phyloP scores from a whole-genome alignment of 225 moss, liverwort and hornwort species.

The Bryoerythrophyllum caledonicum region DNA sequence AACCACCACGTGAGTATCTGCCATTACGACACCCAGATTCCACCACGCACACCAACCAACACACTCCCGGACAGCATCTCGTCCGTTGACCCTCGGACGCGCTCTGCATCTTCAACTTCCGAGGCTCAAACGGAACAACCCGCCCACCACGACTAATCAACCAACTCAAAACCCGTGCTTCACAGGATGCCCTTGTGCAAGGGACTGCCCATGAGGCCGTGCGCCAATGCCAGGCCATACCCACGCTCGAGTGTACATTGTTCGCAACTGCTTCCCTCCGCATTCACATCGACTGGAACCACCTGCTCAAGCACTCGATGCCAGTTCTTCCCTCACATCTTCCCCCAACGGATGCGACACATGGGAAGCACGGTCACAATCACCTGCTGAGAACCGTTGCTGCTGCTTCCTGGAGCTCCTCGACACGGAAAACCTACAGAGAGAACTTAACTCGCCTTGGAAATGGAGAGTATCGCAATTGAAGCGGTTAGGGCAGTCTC shows the following conservation, averaged over 20 bases:
- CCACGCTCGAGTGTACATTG: background rate
- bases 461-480: background rate
- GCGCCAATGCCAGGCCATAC: background rate
- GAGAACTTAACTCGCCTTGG: background rate
- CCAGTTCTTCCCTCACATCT: background rate
- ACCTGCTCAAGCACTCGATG: slow-evolving; percentile 2
- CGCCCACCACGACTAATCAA: background rate
- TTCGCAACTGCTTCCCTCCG: background rate
- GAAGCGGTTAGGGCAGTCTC: slow-evolving; percentile 28
- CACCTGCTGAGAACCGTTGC: background rate
- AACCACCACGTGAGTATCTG: slow-evolving; percentile 17
- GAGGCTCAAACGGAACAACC: background rate
- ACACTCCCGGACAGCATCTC: background rate
- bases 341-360: background rate
- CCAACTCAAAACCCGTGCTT: slow-evolving; percentile 1
- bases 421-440: slow-evolving; percentile 1
- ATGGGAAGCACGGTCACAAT: background rate
- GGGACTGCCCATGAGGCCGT: background rate
- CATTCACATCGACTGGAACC: background rate
- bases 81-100: background rate
- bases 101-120: background rate
- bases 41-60: slow-evolving; percentile 2
- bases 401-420: background rate
- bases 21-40: slow-evolving; percentile 8
- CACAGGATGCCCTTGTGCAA: background rate